A percentile compares a stretch with the other conserved stretches of the same genome.
Conservation (phyloP, 768 basidiomycete species). For the Cystofilobasidium ferigula region DNA sequence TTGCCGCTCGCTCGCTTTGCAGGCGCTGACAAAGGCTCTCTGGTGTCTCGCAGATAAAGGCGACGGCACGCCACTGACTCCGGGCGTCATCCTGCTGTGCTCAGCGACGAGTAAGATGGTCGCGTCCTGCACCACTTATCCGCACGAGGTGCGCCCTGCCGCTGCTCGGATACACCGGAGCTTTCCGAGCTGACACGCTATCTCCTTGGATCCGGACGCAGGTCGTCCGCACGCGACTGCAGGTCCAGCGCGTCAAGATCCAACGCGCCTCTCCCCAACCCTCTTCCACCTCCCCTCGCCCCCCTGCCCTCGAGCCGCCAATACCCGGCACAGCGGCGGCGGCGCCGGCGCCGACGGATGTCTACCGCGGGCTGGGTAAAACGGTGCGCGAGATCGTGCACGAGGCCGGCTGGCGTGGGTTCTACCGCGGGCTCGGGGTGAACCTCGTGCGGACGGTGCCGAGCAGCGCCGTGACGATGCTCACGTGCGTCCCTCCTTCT, state of each 20-base stretch:
- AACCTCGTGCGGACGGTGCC: conserved; percentile 92
- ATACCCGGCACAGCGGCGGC: conserved; percentile 33
- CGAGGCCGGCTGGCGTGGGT: conserved; percentile 76
- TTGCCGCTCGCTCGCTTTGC: background rate
- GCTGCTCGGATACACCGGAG: background rate
- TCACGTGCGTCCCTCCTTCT: conserved; percentile 53
- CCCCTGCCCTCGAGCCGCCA: conserved; percentile 47
- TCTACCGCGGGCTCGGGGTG: conserved; percentile 88
- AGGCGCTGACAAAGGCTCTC: too few species aligned
- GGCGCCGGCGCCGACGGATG: conserved; percentile 9
- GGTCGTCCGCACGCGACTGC: conserved; percentile 92
- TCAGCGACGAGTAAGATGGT: conserved; percentile 93
- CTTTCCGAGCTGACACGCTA: too few species aligned
- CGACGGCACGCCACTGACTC: conserved; percentile 43
- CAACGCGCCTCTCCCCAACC: conserved; percentile 3
- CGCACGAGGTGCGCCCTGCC: conserved; percentile 56
- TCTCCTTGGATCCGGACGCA: background rate
- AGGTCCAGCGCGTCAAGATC: conserved; percentile 47
- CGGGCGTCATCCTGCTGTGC: conserved; percentile 64
- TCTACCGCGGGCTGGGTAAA: conserved; percentile 35
- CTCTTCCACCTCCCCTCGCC: conserved; percentile 41
- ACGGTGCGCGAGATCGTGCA: conserved; percentile 60
- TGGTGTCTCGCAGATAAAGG: conserved; percentile 33
- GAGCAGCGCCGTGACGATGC: conserved; percentile 87
- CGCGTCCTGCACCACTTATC: conserved; percentile 89